Conservation (phyloP, 257 asterid genomes). For the Lycium barbarum region DNA sequence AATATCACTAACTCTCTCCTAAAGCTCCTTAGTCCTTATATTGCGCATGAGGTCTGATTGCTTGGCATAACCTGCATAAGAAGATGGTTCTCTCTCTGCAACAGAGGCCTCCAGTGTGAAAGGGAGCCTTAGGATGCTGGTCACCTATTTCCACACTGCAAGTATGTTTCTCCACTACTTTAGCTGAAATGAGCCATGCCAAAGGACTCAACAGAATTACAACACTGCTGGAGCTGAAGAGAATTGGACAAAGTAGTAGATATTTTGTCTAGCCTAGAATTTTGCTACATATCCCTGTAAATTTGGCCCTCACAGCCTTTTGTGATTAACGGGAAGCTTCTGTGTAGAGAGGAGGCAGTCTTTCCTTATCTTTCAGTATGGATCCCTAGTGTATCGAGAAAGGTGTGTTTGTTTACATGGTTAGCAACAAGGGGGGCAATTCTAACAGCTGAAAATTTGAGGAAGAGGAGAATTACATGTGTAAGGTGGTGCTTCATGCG, state of each 20-base stretch:
- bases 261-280: too few species aligned
- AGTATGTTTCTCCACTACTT: background rate
- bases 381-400: too few species aligned
- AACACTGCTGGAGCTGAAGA: background rate
- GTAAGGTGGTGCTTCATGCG: too few species aligned
- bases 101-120: background rate
- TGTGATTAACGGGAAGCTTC: too few species aligned
- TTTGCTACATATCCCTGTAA: too few species aligned
- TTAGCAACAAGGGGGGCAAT: too few species aligned
- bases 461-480: too few species aligned
- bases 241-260: background rate
- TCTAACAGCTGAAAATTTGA: too few species aligned
- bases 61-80: background rate
- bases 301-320: too few species aligned
- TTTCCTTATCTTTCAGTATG: too few species aligned
- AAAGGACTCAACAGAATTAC: background rate
- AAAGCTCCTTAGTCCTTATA: background rate
- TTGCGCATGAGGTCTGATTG: background rate
- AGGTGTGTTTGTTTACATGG: too few species aligned
- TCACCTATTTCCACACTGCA: constrained; percentile 4
- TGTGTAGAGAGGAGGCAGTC: too few species aligned
- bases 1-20: background rate
- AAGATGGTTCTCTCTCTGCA: background rate
- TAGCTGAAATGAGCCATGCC: background rate
- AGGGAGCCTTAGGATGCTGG: background rate